Base-by-base conservation (phyloP, 495 filamentous ascomycete species). In the Talaromyces borbonicus region DNA sequence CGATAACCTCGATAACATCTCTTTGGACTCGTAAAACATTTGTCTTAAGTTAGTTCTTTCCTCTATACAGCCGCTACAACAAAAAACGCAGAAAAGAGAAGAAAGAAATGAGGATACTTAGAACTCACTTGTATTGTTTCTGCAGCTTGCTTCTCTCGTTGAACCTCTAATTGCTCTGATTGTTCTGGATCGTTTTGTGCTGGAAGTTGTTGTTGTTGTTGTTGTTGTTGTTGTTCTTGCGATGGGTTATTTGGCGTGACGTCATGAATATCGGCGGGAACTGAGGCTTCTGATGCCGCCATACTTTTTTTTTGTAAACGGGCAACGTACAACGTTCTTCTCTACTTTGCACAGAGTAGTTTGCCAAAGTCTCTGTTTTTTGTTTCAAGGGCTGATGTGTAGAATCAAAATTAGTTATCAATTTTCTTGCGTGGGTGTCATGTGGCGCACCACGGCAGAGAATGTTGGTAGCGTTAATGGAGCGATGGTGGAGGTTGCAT, bases 1-100 rank as follows among this genome's bases (percentile, higher is more conserved):
- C 83, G 72, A 58, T 88, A 80, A 4, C 85, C 85, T 26, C 85
- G 71, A 56, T 85, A 88, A 3, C 72, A 74, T 32, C 81, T 71
- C 69, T 90, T 71, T n/a, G 2, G 5, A 14, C 27, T 14, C 24
- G 30, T 30, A 1, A 43, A 8, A 5, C 16, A 6, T 37, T 37
- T 37, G 9, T 11, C 18, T n/a, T n/a, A n/a, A n/a, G n/a, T n/a
- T n/a, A n/a, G n/a, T n/a, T n/a, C n/a, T n/a, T n/a, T n/a, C n/a
- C n/a, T n/a, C n/a, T n/a, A 36, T 36, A 29, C 26, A 6, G 26
- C 26, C 4, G 7, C 37, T 15, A 22, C 19, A 40, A 9, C 12
- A 3, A 43, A 3, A 26, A 8, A 30, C 25, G 16, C 5, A 9
- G 26, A 3, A 29, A 40, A 8, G 2, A 20, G 4, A 14, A 23